phyloP scores from a whole-genome alignment of 352 stramenopile species.

The Globisporangium ultimum region DNA sequence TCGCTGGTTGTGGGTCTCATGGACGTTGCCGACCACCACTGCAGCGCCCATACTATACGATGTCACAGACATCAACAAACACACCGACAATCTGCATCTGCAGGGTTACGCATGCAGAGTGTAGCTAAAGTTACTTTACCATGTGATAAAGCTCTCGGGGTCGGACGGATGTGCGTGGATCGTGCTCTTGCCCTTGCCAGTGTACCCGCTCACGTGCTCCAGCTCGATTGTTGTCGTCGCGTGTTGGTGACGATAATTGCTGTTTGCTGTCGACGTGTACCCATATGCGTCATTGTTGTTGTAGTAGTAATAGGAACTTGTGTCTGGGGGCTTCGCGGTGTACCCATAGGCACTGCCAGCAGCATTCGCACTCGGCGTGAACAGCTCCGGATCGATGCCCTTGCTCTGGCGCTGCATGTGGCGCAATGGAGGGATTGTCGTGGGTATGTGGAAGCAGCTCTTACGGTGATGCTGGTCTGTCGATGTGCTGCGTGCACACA shows the following conservation, averaged over 20 bases:
- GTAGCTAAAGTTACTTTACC: conserved; percentile 16
- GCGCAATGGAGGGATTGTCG: background rate
- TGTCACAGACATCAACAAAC: background rate
- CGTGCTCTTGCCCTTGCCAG: conserved; percentile 48
- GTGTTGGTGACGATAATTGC: conserved; percentile 15
- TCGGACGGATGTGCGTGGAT: conserved; percentile 52
- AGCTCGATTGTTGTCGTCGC: conserved; percentile 38
- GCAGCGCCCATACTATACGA: conserved; percentile 44
- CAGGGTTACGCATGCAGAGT: background rate
- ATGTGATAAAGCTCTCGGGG: conserved; percentile 50
- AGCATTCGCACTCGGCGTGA: conserved; percentile 32
- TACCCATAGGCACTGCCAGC: conserved; percentile 1
- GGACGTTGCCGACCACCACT: conserved; percentile 45
- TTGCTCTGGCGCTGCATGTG: conserved; percentile 31
- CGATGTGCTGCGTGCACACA: no score
- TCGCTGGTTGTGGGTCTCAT: conserved; percentile 50
- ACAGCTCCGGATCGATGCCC: conserved; percentile 50
- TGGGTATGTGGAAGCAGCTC: background rate
- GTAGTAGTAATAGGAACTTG: conserved; percentile 5
- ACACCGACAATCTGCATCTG: background rate
- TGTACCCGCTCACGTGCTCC: conserved; percentile 65
- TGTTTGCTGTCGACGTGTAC: conserved; percentile 10
- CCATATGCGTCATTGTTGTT: conserved; percentile 16
- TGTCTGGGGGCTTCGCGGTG: background rate
- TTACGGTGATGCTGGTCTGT: no score